Evolutionary conservation across 192 early-diverging fungal genomes (phyloP).

Genomic region (Rhizophagus clarus): DNA sequence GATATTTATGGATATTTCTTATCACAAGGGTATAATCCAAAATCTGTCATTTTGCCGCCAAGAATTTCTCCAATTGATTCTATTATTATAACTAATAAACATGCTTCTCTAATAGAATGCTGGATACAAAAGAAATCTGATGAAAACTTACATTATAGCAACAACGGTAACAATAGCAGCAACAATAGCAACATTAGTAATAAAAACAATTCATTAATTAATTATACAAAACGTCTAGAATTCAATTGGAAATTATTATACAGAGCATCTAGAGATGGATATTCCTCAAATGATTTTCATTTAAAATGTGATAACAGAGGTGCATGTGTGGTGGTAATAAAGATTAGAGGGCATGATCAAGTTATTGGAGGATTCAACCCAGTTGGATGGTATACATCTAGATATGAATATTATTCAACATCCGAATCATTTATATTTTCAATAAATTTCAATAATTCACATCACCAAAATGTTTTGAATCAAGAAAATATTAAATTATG

Average conservation of each 20-base stretch:
- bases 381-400: background rate
- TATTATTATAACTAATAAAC: conserved; percentile 8
- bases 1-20: background rate
- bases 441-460: conserved; percentile 4
- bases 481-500: background rate
- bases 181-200: background rate
- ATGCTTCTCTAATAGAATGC: background rate
- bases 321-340: background rate
- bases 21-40: no score
- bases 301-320: conserved; percentile 14
- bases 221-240: background rate
- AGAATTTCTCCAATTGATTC: conserved; percentile 10
- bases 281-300: conserved; percentile 1
- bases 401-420: background rate
- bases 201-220: background rate
- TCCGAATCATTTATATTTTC: background rate
- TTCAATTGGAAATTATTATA: conserved; percentile 5
- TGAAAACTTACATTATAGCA: background rate
- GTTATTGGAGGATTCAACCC: background rate
- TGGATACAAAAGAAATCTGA: conserved; percentile 8
- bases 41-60: background rate
- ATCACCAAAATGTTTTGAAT: background rate
- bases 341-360: background rate
- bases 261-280: conserved; percentile 4
- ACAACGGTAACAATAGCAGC: no score